A percentile compares a stretch with the other conserved stretches of the same genome.
Conservation (phyloP, 768 basidiomycete species). For the Zangia roseola region DNA sequence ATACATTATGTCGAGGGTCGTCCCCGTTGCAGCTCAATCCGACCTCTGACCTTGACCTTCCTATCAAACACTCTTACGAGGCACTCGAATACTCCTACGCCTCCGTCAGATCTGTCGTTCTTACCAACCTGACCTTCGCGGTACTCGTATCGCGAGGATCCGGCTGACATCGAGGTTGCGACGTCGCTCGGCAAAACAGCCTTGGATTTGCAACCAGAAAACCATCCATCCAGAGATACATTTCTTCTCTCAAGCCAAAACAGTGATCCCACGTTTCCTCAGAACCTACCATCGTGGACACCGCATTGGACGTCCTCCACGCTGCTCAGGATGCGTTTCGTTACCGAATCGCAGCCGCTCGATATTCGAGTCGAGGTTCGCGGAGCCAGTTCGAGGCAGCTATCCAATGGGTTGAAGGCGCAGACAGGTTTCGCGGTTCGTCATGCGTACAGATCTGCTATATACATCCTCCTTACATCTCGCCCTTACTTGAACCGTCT, state of each 20-base stretch:
- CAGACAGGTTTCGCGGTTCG: slow-evolving; percentile 17
- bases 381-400: slow-evolving; percentile 14
- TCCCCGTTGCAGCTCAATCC: no score
- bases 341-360: slow-evolving; percentile 17
- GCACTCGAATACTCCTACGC: slow-evolving; percentile 16
- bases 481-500: slow-evolving; percentile 14
- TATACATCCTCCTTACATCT: slow-evolving; percentile 15
- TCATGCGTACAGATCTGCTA: slow-evolving; percentile 22
- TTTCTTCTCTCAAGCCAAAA: slow-evolving; percentile 22
- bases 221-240: slow-evolving; percentile 11
- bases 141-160: background rate
- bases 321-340: slow-evolving; percentile 14
- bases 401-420: slow-evolving; percentile 22
- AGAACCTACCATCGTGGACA: slow-evolving; percentile 8
- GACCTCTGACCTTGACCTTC: slow-evolving; percentile 13
- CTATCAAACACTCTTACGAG: slow-evolving; percentile 18
- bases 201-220: slow-evolving; percentile 10
- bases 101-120: slow-evolving; percentile 4
- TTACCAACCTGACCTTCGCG: slow-evolving; percentile 12
- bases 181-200: slow-evolving; percentile 14
- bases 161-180: slow-evolving; percentile 23
- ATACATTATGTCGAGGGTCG: slow-evolving; percentile 25
- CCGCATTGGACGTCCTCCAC: slow-evolving; percentile 14
- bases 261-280: slow-evolving; percentile 12
- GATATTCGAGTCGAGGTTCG: slow-evolving; percentile 19